These are phyloP conservation scores for Dichotomocladium elegans DNA, from an alignment of 371 early-diverging fungal genomes.

Conservation along the genomic window DNA sequence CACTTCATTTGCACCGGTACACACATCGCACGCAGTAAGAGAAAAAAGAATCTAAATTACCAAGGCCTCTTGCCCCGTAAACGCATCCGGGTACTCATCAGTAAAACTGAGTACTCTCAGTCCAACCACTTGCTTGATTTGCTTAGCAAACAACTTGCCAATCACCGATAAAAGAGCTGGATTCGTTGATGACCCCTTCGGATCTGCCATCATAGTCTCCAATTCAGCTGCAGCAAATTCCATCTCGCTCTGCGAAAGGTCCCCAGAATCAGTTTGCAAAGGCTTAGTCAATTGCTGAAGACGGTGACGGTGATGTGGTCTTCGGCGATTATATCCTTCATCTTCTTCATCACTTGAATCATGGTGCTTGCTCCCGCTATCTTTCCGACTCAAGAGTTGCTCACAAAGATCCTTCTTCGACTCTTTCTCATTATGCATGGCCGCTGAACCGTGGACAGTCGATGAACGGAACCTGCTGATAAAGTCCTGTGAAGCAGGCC, in stretches of 20 bases:
- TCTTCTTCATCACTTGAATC: constrained; percentile 11
- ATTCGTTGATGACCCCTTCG: not conserved
- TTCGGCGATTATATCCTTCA: too few relatives aligned
- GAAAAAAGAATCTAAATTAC: constrained; percentile 2
- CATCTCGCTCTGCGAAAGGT: not conserved
- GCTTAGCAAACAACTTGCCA: constrained; percentile 8
- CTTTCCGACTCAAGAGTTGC: not conserved
- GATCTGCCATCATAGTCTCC: not conserved
- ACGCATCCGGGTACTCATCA: constrained; percentile 11
- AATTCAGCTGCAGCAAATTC: not conserved
- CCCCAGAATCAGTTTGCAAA: constrained; percentile 1
- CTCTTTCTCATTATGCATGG: constrained; percentile 4
- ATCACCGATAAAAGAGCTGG: constrained; percentile 13
- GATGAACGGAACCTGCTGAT: constrained; percentile 10
- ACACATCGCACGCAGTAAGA: too few relatives aligned
- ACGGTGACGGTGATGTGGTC: too few relatives aligned
- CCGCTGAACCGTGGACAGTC: constrained; percentile 11
- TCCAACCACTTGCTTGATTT: constrained; percentile 8
- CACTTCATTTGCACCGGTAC: not conserved
- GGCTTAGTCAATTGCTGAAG: constrained; percentile 2
- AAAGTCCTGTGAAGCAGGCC: constrained; percentile 11
- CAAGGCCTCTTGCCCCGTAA: constrained; percentile 24
- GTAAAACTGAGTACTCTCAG: constrained; percentile 22
- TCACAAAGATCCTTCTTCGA: not conserved
- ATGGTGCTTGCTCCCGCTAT: constrained; percentile 2